Evolutionary conservation across 2,329 filamentous ascomycete species (phyloP).

Genomic region (Mariannaea sp.): DNA sequence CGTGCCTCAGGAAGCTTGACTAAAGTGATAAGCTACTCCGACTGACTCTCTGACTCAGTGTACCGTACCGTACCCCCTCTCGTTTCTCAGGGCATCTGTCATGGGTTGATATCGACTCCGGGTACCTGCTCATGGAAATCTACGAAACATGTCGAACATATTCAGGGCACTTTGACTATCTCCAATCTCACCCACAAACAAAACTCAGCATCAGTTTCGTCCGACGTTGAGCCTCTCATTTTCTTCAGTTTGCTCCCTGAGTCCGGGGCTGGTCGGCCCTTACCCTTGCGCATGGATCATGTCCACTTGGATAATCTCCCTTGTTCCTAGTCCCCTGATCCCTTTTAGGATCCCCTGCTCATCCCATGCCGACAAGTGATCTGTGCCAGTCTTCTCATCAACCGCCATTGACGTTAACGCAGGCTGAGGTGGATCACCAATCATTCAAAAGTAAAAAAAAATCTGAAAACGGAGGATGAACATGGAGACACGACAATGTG

Average conservation of each 20-base stretch:
- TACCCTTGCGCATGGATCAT: conserved; percentile 26
- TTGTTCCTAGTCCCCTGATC: conserved; percentile 27
- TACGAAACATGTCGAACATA: conserved; percentile 15
- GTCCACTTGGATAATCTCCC: conserved; percentile 27
- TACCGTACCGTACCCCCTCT: too few species aligned
- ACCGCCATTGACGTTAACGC: conserved; percentile 26
- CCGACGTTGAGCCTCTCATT: conserved; percentile 3
- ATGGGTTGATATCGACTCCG: too few species aligned
- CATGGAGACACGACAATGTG: conserved; percentile 33
- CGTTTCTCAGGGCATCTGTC: too few species aligned
- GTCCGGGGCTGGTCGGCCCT: conserved; percentile 30
- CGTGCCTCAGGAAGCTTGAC: conserved; percentile 2
- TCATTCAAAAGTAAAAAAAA: conserved; percentile 20
- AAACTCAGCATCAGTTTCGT: too few species aligned
- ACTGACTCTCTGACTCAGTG: too few species aligned
- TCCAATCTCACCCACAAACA: too few species aligned
- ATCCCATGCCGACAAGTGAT: conserved; percentile 33
- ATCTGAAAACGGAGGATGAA: conserved; percentile 24
- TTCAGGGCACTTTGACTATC: too few species aligned
- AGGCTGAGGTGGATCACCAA: conserved; percentile 33
- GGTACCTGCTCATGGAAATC: conserved; percentile 20
- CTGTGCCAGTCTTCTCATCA: conserved; percentile 34
- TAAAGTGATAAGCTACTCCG: neutral
- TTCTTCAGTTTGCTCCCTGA: conserved; percentile 28
- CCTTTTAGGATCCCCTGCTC: conserved; percentile 21